Conservation (phyloP, 2,329 filamentous ascomycete genomes). For the Allantophomopsis cytisporea region DNA sequence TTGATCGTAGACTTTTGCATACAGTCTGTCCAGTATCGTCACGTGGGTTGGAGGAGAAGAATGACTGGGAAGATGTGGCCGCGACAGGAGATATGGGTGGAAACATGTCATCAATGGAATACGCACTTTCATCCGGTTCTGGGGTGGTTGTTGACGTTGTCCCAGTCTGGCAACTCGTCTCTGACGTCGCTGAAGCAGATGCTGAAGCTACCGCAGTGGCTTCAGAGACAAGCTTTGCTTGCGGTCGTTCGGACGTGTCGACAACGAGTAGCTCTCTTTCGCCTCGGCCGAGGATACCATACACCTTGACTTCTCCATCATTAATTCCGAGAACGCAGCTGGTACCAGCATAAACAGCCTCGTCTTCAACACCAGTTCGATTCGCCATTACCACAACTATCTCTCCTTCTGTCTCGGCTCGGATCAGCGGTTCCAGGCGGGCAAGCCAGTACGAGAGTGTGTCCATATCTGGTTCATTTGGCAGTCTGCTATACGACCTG, state of each 20-base stretch:
- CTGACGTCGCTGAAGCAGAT: neutral
- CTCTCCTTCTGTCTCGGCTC: constrained; percentile 35
- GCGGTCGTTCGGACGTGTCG: constrained; percentile 28
- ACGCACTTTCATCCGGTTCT: neutral
- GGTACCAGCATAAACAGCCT: constrained; percentile 53
- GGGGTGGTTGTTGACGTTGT: neutral
- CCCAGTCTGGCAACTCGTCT: neutral
- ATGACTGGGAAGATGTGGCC: neutral
- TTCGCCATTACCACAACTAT: constrained; percentile 64
- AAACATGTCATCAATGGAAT: constrained; percentile 2
- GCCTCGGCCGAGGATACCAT: constrained; percentile 56
- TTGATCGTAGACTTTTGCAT: neutral
- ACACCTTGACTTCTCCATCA: constrained; percentile 51
- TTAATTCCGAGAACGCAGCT: constrained; percentile 57
- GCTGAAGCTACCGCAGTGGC: neutral
- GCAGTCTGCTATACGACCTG: constrained; percentile 28
- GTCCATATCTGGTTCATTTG: constrained; percentile 53
- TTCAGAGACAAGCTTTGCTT: constrained; percentile 1
- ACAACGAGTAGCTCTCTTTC: constrained; percentile 56
- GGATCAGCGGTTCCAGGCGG: constrained; percentile 52
- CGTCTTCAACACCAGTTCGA: constrained; percentile 34
- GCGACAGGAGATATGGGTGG: constrained; percentile 2
- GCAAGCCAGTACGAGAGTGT: constrained; percentile 66
- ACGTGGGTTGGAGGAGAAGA: neutral
- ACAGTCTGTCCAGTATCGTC: neutral